These are phyloP conservation scores for Xanthoconium stramineum DNA, from an alignment of 768 basidiomycete genomes.

Conservation along the genomic window DNA sequence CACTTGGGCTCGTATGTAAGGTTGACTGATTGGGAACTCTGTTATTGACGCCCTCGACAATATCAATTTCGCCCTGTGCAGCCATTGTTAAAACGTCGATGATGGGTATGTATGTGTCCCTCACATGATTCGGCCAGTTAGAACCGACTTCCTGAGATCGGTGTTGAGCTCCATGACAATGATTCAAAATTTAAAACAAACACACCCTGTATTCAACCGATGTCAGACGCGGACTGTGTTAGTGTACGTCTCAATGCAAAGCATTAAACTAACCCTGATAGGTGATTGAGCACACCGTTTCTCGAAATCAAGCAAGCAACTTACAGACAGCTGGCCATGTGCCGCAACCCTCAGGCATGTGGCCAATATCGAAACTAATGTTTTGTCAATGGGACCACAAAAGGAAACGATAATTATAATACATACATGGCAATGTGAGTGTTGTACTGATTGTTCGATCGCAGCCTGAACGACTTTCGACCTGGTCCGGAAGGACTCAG, in stretches of 20 bases:
- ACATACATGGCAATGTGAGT: slow-evolving; percentile 34
- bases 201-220: slow-evolving; percentile 22
- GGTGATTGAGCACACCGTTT: not conserved
- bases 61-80: slow-evolving; percentile 30
- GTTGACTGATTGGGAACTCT: slow-evolving; percentile 28
- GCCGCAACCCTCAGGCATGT: slow-evolving; percentile 40
- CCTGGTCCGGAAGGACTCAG: slow-evolving; percentile 31
- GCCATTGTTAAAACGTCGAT: not conserved
- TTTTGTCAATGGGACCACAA: not conserved
- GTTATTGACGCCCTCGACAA: slow-evolving; percentile 34
- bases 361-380: slow-evolving; percentile 32
- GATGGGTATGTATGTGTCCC: not conserved
- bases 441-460: slow-evolving; percentile 29
- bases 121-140: slow-evolving; percentile 25
- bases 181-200: not conserved
- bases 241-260: not conserved
- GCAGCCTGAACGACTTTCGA: slow-evolving; percentile 36
- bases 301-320: slow-evolving; percentile 2
- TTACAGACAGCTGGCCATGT: slow-evolving; percentile 38
- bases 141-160: slow-evolving; percentile 24
- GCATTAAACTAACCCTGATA: slow-evolving; percentile 24
- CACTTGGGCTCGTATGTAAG: slow-evolving; percentile 28
- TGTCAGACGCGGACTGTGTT: not conserved
- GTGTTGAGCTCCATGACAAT: not conserved
- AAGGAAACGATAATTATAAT: not conserved